Base-by-base conservation (phyloP, 2,329 filamentous ascomycete genomes). In the Pyrenophora tritici-repentis region DNA sequence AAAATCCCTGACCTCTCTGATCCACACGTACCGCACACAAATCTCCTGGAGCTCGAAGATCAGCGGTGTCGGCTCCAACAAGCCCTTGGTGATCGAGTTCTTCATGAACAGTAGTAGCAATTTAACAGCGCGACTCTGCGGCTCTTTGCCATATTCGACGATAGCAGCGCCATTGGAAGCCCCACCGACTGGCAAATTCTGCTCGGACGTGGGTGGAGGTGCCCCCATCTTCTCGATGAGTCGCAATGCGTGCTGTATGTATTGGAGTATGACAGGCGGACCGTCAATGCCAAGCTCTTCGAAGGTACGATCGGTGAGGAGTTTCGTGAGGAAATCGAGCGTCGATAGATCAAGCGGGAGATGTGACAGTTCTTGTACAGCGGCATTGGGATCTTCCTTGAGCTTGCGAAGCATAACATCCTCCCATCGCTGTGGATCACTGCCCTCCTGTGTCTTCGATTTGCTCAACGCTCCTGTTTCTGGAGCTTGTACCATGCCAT, bases 31-130 rank as follows among this genome's bases (percentile, higher is more conserved):
- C 42, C 73, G 50, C 35, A 71, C 66, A 32, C 71, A 73, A 51
- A 76, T 71, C 59, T 75, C 74, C 40, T 73, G 66, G 29, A 76
- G 72, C 50, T 76, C 73, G 49, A 68, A 75, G 34, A 69, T 70
- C 13, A 76, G 53, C n/a, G 64, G 62, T 22, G 70, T 59, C 4
- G 59, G 42, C 17, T 57, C 62, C 16, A 75, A 39, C 20, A 73
- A 40, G 16, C 56, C 67, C 47, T 73, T 73, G 5, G 63, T 46
- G 10, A 76, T 64, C 45, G 75, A 47, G 50, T 72, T 76, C 43
- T 65, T 65, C 26, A 76, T 65, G 48, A 76, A 76, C 8, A 76
- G 51, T 22, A 75, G 46, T 35, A 76, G 42, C 35, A 76, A 57
- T 22, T 63, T 66, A 12, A 75, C 62, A n/a, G 66, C 66, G 14